phyloP scores from a whole-genome alignment of 495 filamentous ascomycete genomes.

The Penicillium coprophilum region DNA sequence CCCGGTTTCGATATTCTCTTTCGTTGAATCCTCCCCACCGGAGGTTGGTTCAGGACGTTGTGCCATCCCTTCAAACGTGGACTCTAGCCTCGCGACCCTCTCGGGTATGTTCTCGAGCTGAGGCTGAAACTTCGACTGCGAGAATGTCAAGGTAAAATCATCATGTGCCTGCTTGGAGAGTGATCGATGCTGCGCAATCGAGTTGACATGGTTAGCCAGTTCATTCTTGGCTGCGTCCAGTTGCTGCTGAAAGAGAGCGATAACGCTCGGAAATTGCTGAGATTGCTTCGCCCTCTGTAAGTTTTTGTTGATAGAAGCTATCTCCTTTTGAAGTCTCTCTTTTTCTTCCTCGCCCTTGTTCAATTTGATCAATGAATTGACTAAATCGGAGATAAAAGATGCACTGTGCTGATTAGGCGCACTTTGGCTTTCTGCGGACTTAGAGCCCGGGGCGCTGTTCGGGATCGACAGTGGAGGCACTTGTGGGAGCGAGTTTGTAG shows the following conservation, averaged over 20 bases:
- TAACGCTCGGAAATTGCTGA: slow-evolving; percentile 23
- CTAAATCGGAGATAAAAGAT: slow-evolving; percentile 18
- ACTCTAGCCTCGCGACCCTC: slow-evolving; percentile 4
- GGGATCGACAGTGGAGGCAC: too few species aligned
- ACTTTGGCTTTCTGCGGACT: neutral
- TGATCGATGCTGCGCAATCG: neutral
- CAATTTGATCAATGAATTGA: slow-evolving; percentile 19
- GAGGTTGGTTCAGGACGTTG: neutral
- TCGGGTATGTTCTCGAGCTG: neutral
- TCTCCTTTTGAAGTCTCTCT: slow-evolving; percentile 25
- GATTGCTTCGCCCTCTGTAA: slow-evolving; percentile 24
- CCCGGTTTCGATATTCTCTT: neutral
- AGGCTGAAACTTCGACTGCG: neutral
- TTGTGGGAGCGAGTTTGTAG: neutral
- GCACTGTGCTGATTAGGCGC: neutral
- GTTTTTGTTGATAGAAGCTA: slow-evolving; percentile 14
- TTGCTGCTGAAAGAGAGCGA: slow-evolving; percentile 12
- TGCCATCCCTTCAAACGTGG: neutral
- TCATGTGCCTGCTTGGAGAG: neutral
- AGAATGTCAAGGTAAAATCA: neutral
- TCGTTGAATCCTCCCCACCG: neutral
- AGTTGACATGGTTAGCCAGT: neutral
- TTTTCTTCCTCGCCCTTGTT: slow-evolving; percentile 20
- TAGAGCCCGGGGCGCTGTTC: neutral
- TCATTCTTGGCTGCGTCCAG: slow-evolving; percentile 2